These are phyloP conservation scores for Calonectria pseudoturangicola DNA, from an alignment of 2,329 filamentous ascomycete species.

Conservation along the genomic window DNA sequence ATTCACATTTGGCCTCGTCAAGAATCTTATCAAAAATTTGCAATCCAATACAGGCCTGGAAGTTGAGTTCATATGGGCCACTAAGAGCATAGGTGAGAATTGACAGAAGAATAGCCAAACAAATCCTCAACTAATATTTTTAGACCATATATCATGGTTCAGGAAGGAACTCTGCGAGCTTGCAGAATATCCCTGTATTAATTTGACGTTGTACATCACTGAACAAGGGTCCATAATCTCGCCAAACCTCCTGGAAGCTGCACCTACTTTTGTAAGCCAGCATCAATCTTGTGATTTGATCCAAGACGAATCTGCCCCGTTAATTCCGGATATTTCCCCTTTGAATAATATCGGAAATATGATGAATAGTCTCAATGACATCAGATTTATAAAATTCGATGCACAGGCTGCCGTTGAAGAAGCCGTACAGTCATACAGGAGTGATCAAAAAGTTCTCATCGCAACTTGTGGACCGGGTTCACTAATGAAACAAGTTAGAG, in stretches of 20 bases:
- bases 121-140: not conserved
- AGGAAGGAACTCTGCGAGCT: not conserved
- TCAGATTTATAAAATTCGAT: not conserved
- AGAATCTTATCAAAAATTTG: not conserved
- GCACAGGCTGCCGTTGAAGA: not conserved
- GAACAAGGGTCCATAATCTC: not conserved
- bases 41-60: not conserved
- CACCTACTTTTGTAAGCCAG: not conserved
- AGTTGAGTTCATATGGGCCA: slow-evolving; percentile 11
- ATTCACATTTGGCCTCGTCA: slow-evolving; percentile 1
- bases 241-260: not conserved
- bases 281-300: not conserved
- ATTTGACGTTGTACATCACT: not conserved
- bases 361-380: not conserved
- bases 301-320: not conserved
- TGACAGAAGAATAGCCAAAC: no score
- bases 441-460: not conserved
- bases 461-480: not conserved
- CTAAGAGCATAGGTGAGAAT: not conserved
- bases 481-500: slow-evolving; percentile 5
- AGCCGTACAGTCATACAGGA: not conserved
- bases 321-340: not conserved
- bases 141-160: slow-evolving; percentile 8
- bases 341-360: not conserved
- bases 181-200: not conserved